phyloP scores from a whole-genome alignment of 495 filamentous ascomycete genomes.

The Staphylotrichum longicolle region DNA sequence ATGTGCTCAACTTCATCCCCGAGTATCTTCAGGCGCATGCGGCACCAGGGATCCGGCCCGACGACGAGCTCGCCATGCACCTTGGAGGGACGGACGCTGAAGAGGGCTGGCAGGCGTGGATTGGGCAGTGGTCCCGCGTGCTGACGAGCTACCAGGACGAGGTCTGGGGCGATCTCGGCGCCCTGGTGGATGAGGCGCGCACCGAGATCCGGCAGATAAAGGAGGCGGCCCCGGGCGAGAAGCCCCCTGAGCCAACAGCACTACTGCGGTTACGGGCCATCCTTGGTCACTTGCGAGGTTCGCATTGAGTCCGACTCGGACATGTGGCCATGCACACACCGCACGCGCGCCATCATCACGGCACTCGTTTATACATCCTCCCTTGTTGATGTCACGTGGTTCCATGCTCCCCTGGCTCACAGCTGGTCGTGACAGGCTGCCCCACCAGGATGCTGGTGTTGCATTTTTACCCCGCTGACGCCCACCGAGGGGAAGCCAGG shows the following conservation, averaged over 20 bases:
- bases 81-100: constrained; percentile 37
- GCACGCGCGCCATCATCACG: too few species aligned
- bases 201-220: constrained; percentile 50
- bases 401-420: neutral
- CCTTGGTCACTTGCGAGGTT: constrained; percentile 34
- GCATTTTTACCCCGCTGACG: constrained; percentile 25
- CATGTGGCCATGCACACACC: neutral
- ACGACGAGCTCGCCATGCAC: constrained; percentile 17
- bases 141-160: constrained; percentile 70
- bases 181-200: constrained; percentile 61
- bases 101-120: constrained; percentile 48
- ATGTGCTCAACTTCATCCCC: constrained; percentile 45
- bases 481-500: constrained; percentile 6
- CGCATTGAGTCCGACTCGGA: too few species aligned
- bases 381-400: constrained; percentile 2
- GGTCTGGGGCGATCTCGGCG: constrained; percentile 70
- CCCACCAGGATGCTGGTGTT: neutral
- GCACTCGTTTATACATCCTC: too few species aligned
- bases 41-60: constrained; percentile 13
- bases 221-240: constrained; percentile 24
- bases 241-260: constrained; percentile 29
- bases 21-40: constrained; percentile 26
- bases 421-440: neutral
- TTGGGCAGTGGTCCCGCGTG: constrained; percentile 58
- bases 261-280: constrained; percentile 35